Conservation (phyloP, 2,329 filamentous ascomycete species). For the Fusarium cicatricum region DNA sequence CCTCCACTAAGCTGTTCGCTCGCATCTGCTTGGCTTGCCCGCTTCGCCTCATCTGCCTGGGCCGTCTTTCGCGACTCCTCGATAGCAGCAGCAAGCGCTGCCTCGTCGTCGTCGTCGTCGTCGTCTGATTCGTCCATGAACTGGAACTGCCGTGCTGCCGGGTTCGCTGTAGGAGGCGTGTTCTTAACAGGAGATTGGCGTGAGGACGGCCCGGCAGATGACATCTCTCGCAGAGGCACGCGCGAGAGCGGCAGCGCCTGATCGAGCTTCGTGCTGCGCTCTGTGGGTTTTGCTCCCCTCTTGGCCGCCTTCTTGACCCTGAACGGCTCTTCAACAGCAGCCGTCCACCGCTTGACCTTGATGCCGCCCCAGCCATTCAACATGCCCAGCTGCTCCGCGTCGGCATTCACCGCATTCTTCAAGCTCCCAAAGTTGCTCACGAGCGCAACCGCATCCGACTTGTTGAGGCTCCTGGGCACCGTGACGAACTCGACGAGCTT, state of each 20-base stretch:
- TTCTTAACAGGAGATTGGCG: conserved; percentile 32
- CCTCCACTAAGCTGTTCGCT: conserved; percentile 61
- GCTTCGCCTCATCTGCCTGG: conserved; percentile 38
- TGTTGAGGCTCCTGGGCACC: conserved; percentile 88
- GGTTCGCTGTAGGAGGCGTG: conserved; percentile 9
- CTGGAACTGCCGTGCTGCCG: conserved; percentile 47
- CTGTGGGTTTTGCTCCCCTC: conserved; percentile 41
- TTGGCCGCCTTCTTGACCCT: conserved; percentile 75
- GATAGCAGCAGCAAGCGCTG: conserved; percentile 57
- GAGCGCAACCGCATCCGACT: conserved; percentile 89
- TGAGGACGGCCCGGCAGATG: conserved; percentile 29
- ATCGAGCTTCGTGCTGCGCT: conserved; percentile 45
- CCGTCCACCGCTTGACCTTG: conserved; percentile 89
- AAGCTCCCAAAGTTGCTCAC: conserved; percentile 93
- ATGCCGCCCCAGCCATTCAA: conserved; percentile 96
- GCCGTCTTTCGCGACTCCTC: conserved; percentile 56
- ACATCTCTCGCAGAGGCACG: conserved; percentile 53
- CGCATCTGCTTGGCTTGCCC: conserved; percentile 23
- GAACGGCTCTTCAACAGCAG: conserved; percentile 85
- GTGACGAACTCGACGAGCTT: conserved; percentile 93
- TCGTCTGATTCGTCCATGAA: conserved; percentile 52
- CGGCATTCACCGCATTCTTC: conserved; percentile 85
- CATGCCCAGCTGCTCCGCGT: conserved; percentile 82
- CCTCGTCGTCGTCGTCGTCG: conserved; percentile 59
- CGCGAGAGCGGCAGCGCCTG: conserved; percentile 52